Base-by-base conservation (phyloP, 768 basidiomycete species). In the Myochromella boudieri region DNA sequence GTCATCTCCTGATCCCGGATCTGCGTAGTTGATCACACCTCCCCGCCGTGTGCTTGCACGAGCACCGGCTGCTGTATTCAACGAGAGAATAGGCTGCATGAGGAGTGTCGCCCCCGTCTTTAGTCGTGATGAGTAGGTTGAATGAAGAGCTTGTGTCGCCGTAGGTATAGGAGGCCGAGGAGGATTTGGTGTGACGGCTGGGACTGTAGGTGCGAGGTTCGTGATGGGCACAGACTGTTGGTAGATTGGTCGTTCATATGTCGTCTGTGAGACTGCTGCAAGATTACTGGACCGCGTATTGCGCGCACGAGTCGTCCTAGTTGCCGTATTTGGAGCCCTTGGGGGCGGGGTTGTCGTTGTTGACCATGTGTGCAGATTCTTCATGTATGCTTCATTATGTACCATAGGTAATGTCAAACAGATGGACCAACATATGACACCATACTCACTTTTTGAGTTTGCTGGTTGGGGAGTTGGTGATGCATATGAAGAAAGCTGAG, bases 81-180 rank as follows among this genome's bases (percentile, higher is more conserved):
- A 53, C 4, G 69, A 56, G 37, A 76, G 52, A 56, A 91, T 81
- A 15, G 97, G 97, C 60, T 99, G 97, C 67, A 98, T 78, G 55
- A 99, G 81, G 5, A 93, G 81, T 0, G 91, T 87, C 3, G 87
- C 77, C 12, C 97, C 97, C 0, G 95, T 95, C 20, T 89, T 84
- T 42, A 98, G 70, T n/a, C 95, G 80, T 5, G 94, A 88, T 0
- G 93, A 73, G 63, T 97, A 98, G 2, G 91, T 87, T 0, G 91
- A 86, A 46, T 81, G 76, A 11, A 83, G 68, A 0, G 87, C 94
- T 61, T 97, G 95, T 0, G 77, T 65, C 0, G 67, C 64, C 0
- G 85, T 76, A 0, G 84, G 77, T 24, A 92, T 68, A 28, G 79
- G 80, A 3, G 77, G 75, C 3, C 71, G 72, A 3, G 78, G 78